A percentile compares a stretch with the other conserved stretches of the same genome.
Conservation (phyloP, 306 rosid genomes). For the Cercis canadensis region DNA sequence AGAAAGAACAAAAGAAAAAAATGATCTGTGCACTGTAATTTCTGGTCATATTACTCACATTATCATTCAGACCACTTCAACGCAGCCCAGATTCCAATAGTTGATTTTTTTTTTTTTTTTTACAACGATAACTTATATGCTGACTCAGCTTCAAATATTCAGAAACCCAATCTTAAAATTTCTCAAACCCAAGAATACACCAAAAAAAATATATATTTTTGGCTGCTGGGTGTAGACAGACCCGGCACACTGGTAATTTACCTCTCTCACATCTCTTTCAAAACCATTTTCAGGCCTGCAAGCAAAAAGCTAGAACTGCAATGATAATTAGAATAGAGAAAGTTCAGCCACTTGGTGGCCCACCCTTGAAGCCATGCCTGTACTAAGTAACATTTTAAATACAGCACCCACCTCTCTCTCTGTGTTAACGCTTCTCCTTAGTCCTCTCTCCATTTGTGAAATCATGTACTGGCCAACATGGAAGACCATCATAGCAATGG, state of each 20-base stretch:
- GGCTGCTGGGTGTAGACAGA: slow-evolving; percentile 27
- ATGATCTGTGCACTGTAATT: slow-evolving; percentile 34
- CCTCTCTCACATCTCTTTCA: slow-evolving; percentile 64
- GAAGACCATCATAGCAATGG: slow-evolving; percentile 41
- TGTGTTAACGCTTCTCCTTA: slow-evolving; percentile 3
- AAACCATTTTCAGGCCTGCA: slow-evolving; percentile 65
- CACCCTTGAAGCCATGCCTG: slow-evolving; percentile 28
- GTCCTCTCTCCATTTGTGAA: slow-evolving; percentile 30
- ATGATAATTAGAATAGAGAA: slow-evolving; percentile 50
- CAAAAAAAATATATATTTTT: too few relatives aligned
- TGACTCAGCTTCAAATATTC: slow-evolving; percentile 41
- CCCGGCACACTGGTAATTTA: slow-evolving; percentile 43
- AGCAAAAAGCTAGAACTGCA: slow-evolving; percentile 52
- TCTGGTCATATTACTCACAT: slow-evolving; percentile 33
- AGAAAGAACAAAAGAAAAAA: slow-evolving; percentile 34
- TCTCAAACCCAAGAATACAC: too few relatives aligned
- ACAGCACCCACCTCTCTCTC: background rate
- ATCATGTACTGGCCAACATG: slow-evolving; percentile 39
- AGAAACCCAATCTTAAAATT: background rate
- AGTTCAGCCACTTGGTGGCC: slow-evolving; percentile 42
- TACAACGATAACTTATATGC: slow-evolving; percentile 27
- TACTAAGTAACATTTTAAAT: slow-evolving; percentile 38
- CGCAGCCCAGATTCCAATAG: slow-evolving; percentile 39
- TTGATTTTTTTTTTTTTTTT: slow-evolving; percentile 34
- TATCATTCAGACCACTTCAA: background rate